Percentiles rank a stretch among this genome's conserved stretches.
phyloP scores from a whole-genome alignment of 257 asterid genomes.

The Handroanthus guayacan region DNA sequence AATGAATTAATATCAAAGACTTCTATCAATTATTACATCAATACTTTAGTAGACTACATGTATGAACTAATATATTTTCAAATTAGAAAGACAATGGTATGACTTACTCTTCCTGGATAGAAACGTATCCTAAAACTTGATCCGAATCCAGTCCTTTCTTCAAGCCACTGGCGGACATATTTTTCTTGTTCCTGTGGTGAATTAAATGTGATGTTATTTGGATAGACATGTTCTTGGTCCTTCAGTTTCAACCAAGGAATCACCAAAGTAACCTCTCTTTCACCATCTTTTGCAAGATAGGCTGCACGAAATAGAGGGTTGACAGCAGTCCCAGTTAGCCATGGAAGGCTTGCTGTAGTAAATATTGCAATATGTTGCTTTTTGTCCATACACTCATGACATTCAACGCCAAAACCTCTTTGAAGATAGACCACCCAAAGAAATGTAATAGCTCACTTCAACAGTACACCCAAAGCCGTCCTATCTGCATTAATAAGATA shows the following conservation, averaged over 20 bases:
- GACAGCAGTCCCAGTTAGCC: slow-evolving; percentile 97
- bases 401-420: slow-evolving; percentile 34
- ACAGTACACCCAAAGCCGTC: slow-evolving; percentile 21
- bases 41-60: neutral
- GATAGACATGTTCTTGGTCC: slow-evolving; percentile 85
- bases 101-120: slow-evolving; percentile 92
- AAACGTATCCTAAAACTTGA: slow-evolving; percentile 64
- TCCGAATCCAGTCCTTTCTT: slow-evolving; percentile 75
- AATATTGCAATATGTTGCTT: slow-evolving; percentile 76
- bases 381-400: slow-evolving; percentile 54
- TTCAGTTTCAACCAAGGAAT: slow-evolving; percentile 87
- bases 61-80: neutral
- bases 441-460: slow-evolving; percentile 33
- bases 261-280: slow-evolving; percentile 75
- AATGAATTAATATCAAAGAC: slow-evolving; percentile 26
- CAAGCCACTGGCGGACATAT: slow-evolving; percentile 86
- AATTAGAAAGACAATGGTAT: neutral
- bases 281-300: slow-evolving; percentile 76
- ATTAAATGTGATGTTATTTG: slow-evolving; percentile 70
- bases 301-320: slow-evolving; percentile 98
- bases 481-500: slow-evolving; percentile 38
- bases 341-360: slow-evolving; percentile 99
- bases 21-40: neutral
- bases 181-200: slow-evolving; percentile 83
- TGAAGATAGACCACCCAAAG: slow-evolving; percentile 14